These are phyloP conservation scores for Agarophyton chilense DNA, from an alignment of 23 red algal species.

Conservation along the genomic window DNA sequence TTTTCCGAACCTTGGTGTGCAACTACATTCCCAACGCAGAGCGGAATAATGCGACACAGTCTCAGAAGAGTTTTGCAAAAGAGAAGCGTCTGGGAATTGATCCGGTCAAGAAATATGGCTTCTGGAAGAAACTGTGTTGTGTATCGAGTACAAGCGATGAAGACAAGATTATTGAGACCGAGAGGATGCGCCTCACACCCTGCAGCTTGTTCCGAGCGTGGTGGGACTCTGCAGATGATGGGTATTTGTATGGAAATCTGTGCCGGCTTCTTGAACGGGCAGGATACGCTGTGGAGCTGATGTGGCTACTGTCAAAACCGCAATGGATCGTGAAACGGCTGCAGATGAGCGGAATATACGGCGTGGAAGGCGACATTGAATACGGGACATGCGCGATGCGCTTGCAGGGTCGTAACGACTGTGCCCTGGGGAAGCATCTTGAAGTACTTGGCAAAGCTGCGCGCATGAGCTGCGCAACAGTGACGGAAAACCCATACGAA, in stretches of 20 bases:
- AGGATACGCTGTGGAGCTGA: constrained; percentile 1
- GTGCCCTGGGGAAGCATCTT: background rate
- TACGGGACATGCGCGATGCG: background rate
- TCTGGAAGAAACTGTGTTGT: background rate
- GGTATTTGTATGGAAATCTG: constrained; percentile 13
- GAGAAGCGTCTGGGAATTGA: background rate
- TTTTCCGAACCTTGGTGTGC: background rate
- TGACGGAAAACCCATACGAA: background rate
- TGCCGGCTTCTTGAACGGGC: background rate
- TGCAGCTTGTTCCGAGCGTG: background rate
- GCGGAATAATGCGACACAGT: background rate
- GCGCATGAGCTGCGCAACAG: background rate
- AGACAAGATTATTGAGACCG: background rate
- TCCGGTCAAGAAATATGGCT: too few species aligned
- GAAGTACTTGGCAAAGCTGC: background rate
- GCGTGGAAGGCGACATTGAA: background rate
- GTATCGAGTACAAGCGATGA: background rate
- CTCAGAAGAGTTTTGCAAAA: background rate
- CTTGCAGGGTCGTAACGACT: too few species aligned
- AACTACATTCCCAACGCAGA: background rate
- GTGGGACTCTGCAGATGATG: constrained; percentile 8
- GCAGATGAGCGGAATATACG: background rate
- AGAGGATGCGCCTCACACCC: background rate
- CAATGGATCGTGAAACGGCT: constrained; percentile 26
- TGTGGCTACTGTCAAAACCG: constrained; percentile 26